Base-by-base conservation (phyloP, 2,329 filamentous ascomycete species). In the Epichloe scottii region DNA sequence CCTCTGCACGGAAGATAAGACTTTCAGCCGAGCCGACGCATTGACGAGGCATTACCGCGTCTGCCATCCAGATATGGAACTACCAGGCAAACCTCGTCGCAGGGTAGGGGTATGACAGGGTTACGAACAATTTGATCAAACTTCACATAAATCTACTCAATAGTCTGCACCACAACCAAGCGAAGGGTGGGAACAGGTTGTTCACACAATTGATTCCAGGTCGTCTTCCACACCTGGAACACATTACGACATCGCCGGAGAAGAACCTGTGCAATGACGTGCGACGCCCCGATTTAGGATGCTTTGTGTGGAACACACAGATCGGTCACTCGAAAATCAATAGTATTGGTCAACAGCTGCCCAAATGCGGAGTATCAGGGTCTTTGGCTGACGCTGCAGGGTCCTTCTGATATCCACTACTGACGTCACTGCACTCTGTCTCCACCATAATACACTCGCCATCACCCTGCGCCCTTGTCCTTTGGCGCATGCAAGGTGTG, bases 1-100 rank as follows among this genome's bases (percentile, higher is more conserved):
- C 55, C 71, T 95, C 46, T 98, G 93, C 69, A 89, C 87, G 2
- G 90, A 97, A 61, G 91, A 97, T 63, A 97, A 97, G 77, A 94
- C 89, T 0, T 98, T 98, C 63, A 95, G 89, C 59, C 82, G 93
- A 52, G 93, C 91, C 56, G 93, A 98, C 71, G 93, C 93, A 1
- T 75, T 97, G 46, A 97, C 91, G 14, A 77, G 93, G 54, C 93
- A 98, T 65, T 94, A 95, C 77, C 82, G 89, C 37, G 90, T 96
- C 46, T 91, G 94, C 56, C 91, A 96, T 66, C 90, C 91, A 0
- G 88, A 95, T 55, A 78, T 91, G 51, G 85, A 90, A 56, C 84
- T 87, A 59, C 83, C 85, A n/a, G 85, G 87, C 59, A 78, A 79
- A 66, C 72, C 76, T 42, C 62, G 64, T n/a, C 62, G 67, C 19